Evolutionary conservation across 176 grass and related monocot species (phyloP), one percentile per base, ranked within the genome.

Genomic region (Triticum monococcum): DNA sequence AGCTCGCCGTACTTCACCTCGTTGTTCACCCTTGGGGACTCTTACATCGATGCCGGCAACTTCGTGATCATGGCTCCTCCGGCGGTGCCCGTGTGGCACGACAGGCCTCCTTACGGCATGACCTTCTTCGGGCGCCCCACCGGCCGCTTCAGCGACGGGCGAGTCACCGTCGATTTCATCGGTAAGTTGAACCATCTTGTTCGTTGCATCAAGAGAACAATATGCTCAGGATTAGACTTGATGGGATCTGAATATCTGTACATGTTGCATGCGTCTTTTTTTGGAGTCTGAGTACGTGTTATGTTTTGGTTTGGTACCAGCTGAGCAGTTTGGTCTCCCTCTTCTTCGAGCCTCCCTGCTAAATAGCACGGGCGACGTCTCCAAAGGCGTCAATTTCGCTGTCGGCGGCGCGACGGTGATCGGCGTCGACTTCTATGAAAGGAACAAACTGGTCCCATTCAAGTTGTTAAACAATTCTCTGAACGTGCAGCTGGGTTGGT

Each of bases 41-140:
- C 90, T 6, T 82, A 82, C 65, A 84, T 87, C 9, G 92, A 92
- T 85, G 81, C 93, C 11, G 93, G 87, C 61, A 95, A 95, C 85
- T 79, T 81, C 1, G 40, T 74, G 43, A 40, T 79, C 68, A 78
- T 90, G 64, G 68, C 77, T 1, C 1, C 33, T 10, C 67, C 54
- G 0, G 62, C 33, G 1, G 5, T 68, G 3, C 85, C 77, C 1
- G 60, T 82, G 5, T 77, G 22, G 37, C 30, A 80, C 14, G 64
- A 89, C n/a, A 79, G 89, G 17, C 82, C 68, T 18, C 89, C 92
- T 9, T 91, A 87, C 38, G 89, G 89, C 61, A 31, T 25, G 22
- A 89, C 89, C 64, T 94, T 91, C 77, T 94, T 94, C 12, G 71
- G 50, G 31, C 68, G 23, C 12, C 86, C 86, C 23, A 72, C 89